Evolutionary conservation across 2,329 filamentous ascomycete genomes (phyloP), one percentile per base, ranked within the genome.

Genomic region (Fusarium goolgardi): DNA sequence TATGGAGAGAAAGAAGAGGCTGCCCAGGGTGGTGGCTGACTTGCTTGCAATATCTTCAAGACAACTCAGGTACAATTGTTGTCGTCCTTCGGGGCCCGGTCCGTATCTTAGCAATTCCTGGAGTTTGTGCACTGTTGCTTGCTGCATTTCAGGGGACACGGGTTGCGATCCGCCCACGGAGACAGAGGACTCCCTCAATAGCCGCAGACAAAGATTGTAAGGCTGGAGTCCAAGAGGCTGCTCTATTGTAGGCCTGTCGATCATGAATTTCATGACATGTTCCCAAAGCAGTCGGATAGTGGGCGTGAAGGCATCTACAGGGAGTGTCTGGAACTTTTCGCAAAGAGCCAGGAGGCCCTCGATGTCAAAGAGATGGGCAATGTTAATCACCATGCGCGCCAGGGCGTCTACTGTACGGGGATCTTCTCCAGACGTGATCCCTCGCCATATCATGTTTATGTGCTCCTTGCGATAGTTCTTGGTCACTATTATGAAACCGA

Each of bases 401-500:
- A 96, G 86, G 29, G 94, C 94, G 50, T 94, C 90, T 10, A 92
- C 89, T n/a, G 95, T 90, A 57, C 94, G 87, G 6, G 92, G 90
- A 76, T 98, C 94, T 73, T 94, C 93, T 62, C 91, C 94, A 25
- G 90, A 88, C 8, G 87, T 90, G 51, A 97, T 88, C 0, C 92
- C 92, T 62, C 90, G 88, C 95, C 95, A 98, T 64, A 97, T 87
- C 18, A 87, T 85, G 74, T 97, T 91, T 1, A 92, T 92, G 73
- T 96, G 91, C 21, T 85, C 79, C 34, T 88, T 78, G 1, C 86
- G 87, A 78, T 95, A 97, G 16, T 88, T 90, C 55, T 85, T 84
- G 0, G 92, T 96, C 16, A 96, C 91, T 23, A 93, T 86, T 52
- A 98, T 83, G 73, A 98, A 98, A 1, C 92, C 92, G 47, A 97